Percentiles rank a stretch among this genome's conserved stretches.
Conservation (phyloP, 106 monocot genomes). For the Hemerocallis citrina region DNA sequence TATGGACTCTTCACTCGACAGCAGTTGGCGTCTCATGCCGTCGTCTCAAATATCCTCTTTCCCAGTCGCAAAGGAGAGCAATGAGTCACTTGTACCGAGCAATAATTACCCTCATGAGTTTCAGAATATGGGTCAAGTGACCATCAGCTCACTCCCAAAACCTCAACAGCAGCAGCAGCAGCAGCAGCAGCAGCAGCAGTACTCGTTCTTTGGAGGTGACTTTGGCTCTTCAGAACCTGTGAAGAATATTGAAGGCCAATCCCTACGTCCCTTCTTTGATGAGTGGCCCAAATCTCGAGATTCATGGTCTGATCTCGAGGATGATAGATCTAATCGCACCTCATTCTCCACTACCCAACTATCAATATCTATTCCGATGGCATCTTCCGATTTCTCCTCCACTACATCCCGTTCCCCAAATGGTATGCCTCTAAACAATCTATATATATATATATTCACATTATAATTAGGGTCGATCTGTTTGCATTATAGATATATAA, state of each 20-base stretch:
- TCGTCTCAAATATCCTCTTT: conserved; percentile 21
- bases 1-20: conserved; percentile 45
- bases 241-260: conserved; percentile 28
- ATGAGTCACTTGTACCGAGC: conserved; percentile 17
- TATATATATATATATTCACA: no score
- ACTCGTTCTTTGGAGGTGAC: conserved; percentile 38
- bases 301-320: conserved; percentile 57
- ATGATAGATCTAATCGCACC: conserved; percentile 37
- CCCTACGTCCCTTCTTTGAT: conserved; percentile 67
- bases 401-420: conserved; percentile 57
- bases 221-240: conserved; percentile 21
- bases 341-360: conserved; percentile 67
- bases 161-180: conserved; percentile 19
- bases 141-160: conserved; percentile 38
- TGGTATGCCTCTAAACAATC: conserved; percentile 28
- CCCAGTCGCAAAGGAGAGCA: conserved; percentile 20
- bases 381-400: conserved; percentile 73
- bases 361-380: conserved; percentile 80
- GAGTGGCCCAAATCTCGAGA: conserved; percentile 66
- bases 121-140: conserved; percentile 24
- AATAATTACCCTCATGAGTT: conserved; percentile 22
- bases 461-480: no score
- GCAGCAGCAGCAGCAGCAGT: conserved; percentile 21
- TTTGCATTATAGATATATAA: no score
- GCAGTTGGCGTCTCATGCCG: conserved; percentile 45